Conservation (phyloP, 2,329 filamentous ascomycete species). For the Clonostachys rhizophaga region DNA sequence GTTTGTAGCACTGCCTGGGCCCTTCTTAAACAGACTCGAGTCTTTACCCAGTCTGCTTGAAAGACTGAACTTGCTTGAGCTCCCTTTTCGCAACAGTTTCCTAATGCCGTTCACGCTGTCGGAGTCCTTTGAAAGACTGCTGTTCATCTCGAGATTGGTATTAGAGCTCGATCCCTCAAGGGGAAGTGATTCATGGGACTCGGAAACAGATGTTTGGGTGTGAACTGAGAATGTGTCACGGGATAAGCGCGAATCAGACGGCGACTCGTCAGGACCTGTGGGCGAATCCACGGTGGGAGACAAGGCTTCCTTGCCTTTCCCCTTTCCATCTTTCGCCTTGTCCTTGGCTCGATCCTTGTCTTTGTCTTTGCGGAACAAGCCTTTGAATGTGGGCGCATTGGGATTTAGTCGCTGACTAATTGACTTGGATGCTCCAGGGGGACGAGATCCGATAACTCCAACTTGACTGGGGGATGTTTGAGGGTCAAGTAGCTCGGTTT, state of each 20-base stretch:
- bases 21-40: constrained; percentile 53
- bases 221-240: constrained; percentile 52
- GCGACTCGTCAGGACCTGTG: constrained; percentile 42
- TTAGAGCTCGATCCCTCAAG: constrained; percentile 53
- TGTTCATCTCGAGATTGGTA: constrained; percentile 47
- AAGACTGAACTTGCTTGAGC: constrained; percentile 61
- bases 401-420: constrained; percentile 72
- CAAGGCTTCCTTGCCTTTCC: constrained; percentile 22
- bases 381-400: constrained; percentile 82
- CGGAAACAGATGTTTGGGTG: constrained; percentile 53
- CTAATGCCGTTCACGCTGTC: constrained; percentile 47
- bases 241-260: constrained; percentile 48
- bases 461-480: constrained; percentile 52
- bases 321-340: constrained; percentile 25
- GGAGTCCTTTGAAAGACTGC: constrained; percentile 37
- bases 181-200: constrained; percentile 54
- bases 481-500: constrained; percentile 47
- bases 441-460: constrained; percentile 77
- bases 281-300: constrained; percentile 19
- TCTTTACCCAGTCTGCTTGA: constrained; percentile 52
- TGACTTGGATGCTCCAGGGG: constrained; percentile 34
- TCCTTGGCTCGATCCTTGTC: constrained; percentile 23
- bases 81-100: constrained; percentile 61
- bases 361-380: constrained; percentile 48
- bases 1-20: constrained; percentile 49